Conservation (phyloP, 1,284 basidiomycete genomes). For the Earliella scabrosa region DNA sequence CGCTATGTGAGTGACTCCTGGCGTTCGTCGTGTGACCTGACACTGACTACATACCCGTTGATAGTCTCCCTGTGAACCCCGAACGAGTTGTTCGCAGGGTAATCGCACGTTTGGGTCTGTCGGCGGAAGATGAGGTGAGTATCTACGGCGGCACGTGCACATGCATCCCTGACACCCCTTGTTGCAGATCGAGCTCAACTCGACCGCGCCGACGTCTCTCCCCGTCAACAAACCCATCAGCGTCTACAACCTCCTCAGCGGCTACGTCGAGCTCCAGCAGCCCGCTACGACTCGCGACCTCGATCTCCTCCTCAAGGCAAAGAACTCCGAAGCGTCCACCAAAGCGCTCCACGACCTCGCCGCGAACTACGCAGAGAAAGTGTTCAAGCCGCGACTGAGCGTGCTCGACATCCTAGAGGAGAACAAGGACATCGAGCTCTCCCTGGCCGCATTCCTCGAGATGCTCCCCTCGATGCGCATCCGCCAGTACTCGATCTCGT, state of each 20-base stretch:
- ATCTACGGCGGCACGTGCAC: not conserved
- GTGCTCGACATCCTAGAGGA: conserved; percentile 51
- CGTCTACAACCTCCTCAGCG: conserved; percentile 42
- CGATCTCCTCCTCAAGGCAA: conserved; percentile 27
- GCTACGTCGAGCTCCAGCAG: conserved; percentile 54
- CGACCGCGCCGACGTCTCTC: conserved; percentile 44
- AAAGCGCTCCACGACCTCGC: conserved; percentile 33
- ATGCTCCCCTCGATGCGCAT: conserved; percentile 54
- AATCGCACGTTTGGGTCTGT: conserved; percentile 44
- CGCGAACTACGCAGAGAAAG: conserved; percentile 40
- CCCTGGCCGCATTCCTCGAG: conserved; percentile 44
- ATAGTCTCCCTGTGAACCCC: conserved; percentile 48
- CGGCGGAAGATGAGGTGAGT: conserved; percentile 47
- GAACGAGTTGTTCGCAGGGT: conserved; percentile 44
- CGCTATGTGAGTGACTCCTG: conserved; percentile 39
- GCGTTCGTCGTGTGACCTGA: too few relatives aligned
- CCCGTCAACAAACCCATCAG: conserved; percentile 44
- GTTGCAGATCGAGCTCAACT: conserved; percentile 42
- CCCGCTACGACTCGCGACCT: conserved; percentile 47
- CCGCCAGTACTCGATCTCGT: conserved; percentile 57
- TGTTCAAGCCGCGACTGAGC: conserved; percentile 44
- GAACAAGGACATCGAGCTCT: conserved; percentile 42
- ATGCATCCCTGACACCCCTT: not conserved
- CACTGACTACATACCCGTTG: not conserved
- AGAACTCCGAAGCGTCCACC: conserved; percentile 20